Conservation (phyloP, 768 basidiomycete species). For the Heimioporus sp. region DNA sequence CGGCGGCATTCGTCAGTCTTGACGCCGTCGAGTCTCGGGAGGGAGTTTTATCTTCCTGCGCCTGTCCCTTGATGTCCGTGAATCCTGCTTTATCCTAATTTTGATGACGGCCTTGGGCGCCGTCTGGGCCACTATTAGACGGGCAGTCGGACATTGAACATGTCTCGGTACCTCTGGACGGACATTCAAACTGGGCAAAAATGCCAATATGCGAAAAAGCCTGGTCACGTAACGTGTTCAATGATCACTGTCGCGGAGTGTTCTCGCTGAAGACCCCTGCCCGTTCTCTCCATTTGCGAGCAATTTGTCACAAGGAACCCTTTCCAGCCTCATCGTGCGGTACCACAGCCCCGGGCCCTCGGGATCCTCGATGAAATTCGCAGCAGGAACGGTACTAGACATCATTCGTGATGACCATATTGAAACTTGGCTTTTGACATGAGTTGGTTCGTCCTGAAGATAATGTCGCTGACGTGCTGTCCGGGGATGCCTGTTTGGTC, state of each 20-base stretch:
- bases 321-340: background rate
- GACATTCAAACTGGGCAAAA: background rate
- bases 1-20: background rate
- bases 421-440: slow-evolving; percentile 12
- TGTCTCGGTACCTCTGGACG: background rate
- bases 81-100: background rate
- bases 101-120: slow-evolving; percentile 11
- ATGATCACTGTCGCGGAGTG: slow-evolving; percentile 5
- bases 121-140: background rate
- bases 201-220: background rate
- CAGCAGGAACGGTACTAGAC: slow-evolving; percentile 7
- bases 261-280: slow-evolving; percentile 4
- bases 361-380: slow-evolving; percentile 6
- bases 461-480: background rate
- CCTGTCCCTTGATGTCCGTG: slow-evolving; percentile 6
- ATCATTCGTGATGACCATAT: slow-evolving; percentile 4
- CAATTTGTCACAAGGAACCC: slow-evolving; percentile 2
- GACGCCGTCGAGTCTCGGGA: background rate
- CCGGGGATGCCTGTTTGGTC: slow-evolving; percentile 6
- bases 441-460: slow-evolving; percentile 3
- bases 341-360: slow-evolving; percentile 6
- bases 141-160: slow-evolving; percentile 2
- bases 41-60: background rate
- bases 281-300: background rate
- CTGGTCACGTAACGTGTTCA: background rate